Conservation (phyloP, 2,329 filamentous ascomycete genomes). For the Botryotinia globosa region DNA sequence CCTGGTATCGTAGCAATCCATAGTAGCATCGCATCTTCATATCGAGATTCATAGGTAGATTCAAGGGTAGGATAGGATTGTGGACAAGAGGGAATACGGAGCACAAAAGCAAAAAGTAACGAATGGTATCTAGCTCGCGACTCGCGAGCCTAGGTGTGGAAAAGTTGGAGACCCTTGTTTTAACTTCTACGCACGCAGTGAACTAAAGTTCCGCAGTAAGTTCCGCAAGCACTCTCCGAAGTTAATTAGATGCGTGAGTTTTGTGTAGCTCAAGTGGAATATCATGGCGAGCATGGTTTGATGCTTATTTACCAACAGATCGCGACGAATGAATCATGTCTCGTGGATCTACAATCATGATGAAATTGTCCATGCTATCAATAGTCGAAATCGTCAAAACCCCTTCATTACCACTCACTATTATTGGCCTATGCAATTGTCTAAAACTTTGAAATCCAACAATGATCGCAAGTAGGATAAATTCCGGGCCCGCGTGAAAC, state of each 20-base stretch:
- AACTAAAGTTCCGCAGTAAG: neutral
- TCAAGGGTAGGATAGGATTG: neutral
- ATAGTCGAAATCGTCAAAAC: neutral
- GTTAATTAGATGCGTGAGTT: neutral
- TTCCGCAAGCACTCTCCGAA: constrained; percentile 1
- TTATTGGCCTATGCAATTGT: neutral
- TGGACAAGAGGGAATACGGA: neutral
- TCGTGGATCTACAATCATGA: neutral
- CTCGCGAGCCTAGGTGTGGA: neutral
- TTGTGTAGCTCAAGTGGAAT: neutral
- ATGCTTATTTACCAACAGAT: constrained; percentile 6
- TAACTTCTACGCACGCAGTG: neutral
- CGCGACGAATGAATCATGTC: constrained; percentile 3
- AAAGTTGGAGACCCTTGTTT: constrained; percentile 3
- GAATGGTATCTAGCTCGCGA: neutral
- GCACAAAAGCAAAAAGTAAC: neutral
- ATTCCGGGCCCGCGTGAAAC: constrained; percentile 12
- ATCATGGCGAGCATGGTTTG: neutral
- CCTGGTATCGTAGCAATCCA: constrained; percentile 1
- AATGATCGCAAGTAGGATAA: constrained; percentile 7
- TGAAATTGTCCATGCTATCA: constrained; percentile 3
- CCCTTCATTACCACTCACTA: neutral
- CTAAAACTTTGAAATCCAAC: neutral
- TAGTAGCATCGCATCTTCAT: constrained; percentile 2
- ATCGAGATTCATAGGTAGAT: neutral